Evolutionary conservation across 2,329 filamentous ascomycete genomes (phyloP), one percentile per base, ranked within the genome.

Genomic region (Talaromyces atroroseus): DNA sequence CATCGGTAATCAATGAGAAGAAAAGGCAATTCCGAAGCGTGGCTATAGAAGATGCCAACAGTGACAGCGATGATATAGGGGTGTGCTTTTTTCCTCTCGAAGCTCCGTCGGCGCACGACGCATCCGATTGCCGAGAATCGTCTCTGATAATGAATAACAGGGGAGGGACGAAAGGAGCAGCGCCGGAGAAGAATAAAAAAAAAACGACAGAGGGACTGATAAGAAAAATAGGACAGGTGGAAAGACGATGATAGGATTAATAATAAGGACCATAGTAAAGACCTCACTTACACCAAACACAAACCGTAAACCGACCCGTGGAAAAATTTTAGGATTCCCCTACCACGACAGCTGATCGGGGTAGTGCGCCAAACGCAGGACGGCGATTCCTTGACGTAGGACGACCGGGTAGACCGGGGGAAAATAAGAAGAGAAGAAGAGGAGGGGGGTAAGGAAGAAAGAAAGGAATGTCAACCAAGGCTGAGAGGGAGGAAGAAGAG

Each of bases 321-420:
- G 57, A 52, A 61, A 60, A 59, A 61, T 58, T 54, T 60, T 59
- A 54, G 56, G 57, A 56, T 38, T 57, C 54, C 52, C 64, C 66
- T 69, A 68, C 68, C 68, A 70, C 69, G 66, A 71, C 51, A 52
- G 51, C 50, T 36, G 21, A 45, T 46, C 38, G 55, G 69, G 67
- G 64, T 61, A 67, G 64, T 63, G 55, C 47, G 56, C 50, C 50
- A 55, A 52, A 50, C 60, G 52, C 64, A 47, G 61, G 52, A 50
- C 48, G 56, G 57, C 59, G 63, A 59, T 64, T 59, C 60, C 62
- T 65, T 49, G 57, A 63, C 57, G 54, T 61, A 65, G 62, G 40
- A 55, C 29, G 48, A 48, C 40, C 50, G 52, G 54, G 52, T 47
- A 54, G 50, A 45, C 40, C 63, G 60, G 58, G 64, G 60, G 62